A percentile compares a stretch with the other conserved stretches of the same genome.
These are phyloP conservation scores for Henckelia pumila DNA, from an alignment of 257 asterid species.

Conservation along the genomic window DNA sequence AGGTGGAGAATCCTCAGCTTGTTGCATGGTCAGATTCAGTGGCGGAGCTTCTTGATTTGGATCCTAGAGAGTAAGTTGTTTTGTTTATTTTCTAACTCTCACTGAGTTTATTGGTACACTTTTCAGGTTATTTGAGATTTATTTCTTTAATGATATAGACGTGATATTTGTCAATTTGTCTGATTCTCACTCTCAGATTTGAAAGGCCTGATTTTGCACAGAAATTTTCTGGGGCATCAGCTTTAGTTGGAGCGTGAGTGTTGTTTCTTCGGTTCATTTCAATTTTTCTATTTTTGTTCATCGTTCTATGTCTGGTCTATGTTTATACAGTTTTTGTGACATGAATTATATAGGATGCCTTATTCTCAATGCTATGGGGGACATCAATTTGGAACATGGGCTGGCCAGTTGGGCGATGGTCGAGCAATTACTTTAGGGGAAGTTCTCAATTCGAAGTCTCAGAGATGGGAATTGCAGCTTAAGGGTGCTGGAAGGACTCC, in stretches of 20 bases:
- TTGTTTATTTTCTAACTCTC: conserved; percentile 8
- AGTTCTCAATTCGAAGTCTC: conserved; percentile 61
- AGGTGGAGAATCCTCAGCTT: conserved; percentile 88
- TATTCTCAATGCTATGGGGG: conserved; percentile 99
- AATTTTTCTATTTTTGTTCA: background rate
- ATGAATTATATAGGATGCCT: conserved; percentile 44
- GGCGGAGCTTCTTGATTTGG: conserved; percentile 76
- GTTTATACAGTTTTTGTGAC: conserved; percentile 8
- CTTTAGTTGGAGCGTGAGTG: conserved; percentile 74
- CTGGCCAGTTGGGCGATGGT: conserved; percentile 98
- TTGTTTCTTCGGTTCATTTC: conserved; percentile 4
- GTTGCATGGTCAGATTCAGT: conserved; percentile 91
- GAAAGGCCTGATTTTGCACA: conserved; percentile 80
- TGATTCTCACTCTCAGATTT: conserved; percentile 67
- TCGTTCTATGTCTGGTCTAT: background rate
- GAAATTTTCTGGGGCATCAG: conserved; percentile 69
- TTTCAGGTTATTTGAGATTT: conserved; percentile 4
- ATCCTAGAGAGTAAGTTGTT: conserved; percentile 73
- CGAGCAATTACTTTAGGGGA: conserved; percentile 97
- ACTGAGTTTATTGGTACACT: conserved; percentile 3
- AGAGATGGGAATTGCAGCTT: conserved; percentile 96
- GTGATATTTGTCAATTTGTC: conserved; percentile 24
- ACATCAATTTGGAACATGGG: conserved; percentile 99
- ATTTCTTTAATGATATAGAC: conserved; percentile 17
- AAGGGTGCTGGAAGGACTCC: conserved; percentile 98